Evolutionary conservation across 2,329 filamentous ascomycete genomes (phyloP).

Genomic region (Calonectria ilicicola): DNA sequence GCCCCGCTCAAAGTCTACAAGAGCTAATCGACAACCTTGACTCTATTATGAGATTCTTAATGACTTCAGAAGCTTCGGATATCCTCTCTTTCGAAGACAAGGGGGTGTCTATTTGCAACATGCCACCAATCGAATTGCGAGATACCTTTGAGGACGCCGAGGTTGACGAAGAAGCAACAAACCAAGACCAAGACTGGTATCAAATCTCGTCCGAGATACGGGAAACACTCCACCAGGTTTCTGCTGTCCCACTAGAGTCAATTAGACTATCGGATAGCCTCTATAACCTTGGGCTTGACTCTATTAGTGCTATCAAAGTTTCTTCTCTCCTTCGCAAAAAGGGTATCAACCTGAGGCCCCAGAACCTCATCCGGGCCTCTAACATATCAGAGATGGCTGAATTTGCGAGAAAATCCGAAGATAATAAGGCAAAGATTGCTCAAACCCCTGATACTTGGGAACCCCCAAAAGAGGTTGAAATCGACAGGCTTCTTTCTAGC

Average conservation of each 20-base stretch:
- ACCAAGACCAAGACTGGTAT: conserved; percentile 46
- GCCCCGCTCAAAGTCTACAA: conserved; percentile 59
- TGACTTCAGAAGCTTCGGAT: conserved; percentile 60
- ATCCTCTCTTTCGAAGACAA: conserved; percentile 65
- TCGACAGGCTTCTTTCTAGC: conserved; percentile 50
- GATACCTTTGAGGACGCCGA: conserved; percentile 2
- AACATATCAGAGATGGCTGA: conserved; percentile 74
- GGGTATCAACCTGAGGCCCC: conserved; percentile 73
- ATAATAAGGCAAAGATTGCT: neutral
- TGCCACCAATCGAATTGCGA: conserved; percentile 52
- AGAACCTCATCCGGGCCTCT: conserved; percentile 75
- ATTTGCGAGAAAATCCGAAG: conserved; percentile 15
- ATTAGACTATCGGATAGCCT: conserved; percentile 75
- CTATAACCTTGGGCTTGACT: conserved; percentile 90
- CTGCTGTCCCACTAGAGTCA: conserved; percentile 66
- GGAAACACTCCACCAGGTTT: conserved; percentile 66
- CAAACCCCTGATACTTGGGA: conserved; percentile 34
- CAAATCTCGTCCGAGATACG: conserved; percentile 54
- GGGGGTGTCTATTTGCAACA: conserved; percentile 73
- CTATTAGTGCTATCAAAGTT: conserved; percentile 90
- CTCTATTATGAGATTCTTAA: conserved; percentile 66
- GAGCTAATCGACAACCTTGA: conserved; percentile 71
- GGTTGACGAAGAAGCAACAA: neutral
- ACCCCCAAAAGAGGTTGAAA: conserved; percentile 53
- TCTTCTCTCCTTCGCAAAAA: conserved; percentile 75